Evolutionary conservation across 768 basidiomycete species (phyloP), one percentile per base, ranked within the genome.

Genomic region (Inosperma sp.): DNA sequence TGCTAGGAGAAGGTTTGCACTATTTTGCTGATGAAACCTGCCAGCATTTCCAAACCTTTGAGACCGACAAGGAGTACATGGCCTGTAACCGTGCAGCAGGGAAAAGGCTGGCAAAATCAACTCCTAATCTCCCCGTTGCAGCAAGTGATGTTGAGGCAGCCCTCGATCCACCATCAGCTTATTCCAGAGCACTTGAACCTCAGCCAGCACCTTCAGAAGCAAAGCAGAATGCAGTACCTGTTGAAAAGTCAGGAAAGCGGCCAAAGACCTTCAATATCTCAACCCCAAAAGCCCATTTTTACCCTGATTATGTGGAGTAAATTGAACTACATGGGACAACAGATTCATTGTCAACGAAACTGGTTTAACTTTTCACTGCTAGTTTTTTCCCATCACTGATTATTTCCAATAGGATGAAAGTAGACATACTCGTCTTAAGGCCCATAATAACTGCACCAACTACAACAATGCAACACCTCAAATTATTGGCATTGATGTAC

Each of bases 231-330:
- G n/a, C n/a, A n/a, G n/a, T n/a, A n/a, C n/a, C n/a, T n/a, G n/a
- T n/a, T n/a, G n/a, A n/a, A n/a, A n/a, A 5, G 19, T 27, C 43
- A 1, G 56, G 48, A 19, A 49, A 54, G 27, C 58, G 48, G 25
- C 37, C 17, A 29, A 64, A 59, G 45, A 31, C 26, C 10, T 59
- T 62, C 54, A 68, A 59, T 45, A 34, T 62, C 7, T 14, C 41
- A 2, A 70, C 64, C 0, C 63, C 61, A 30, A 72, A 72, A 48
- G 56, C 60, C 3, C 69, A 71, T 52, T 54, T 61, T 10, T 49
- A 70, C 6, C 56, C 60, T 0, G 62, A 71, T 45, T 68, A 68
- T 49, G 40, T 36, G 2, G 14, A 44, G 2, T 57, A 53, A 22
- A 63, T 68, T 17, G 16, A 39, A 35, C 9, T 19, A 8, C 19